Evolutionary conservation across 1,284 basidiomycete genomes (phyloP), one percentile per base, ranked within the genome.

Genomic region (Cerrena zonata): DNA sequence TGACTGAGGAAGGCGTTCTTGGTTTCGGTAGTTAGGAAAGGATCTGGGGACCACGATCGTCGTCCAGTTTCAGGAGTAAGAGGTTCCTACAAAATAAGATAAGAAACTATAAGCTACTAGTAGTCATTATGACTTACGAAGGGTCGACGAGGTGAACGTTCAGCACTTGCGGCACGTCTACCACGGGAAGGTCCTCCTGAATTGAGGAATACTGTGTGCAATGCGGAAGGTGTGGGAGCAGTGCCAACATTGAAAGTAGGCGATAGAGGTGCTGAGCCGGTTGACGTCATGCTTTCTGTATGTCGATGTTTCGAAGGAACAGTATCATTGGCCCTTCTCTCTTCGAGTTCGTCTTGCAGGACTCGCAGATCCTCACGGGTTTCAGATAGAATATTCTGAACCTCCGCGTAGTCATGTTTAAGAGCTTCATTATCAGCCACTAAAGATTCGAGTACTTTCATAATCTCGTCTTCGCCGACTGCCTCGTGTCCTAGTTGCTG

Each of bases 401-500:
- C 68, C 62, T 94, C 90, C 3, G 79, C 76, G 51, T 89, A 89
- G 60, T 92, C 89, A 26, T 80, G 81, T 66, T 90, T 89, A 52
- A 94, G 69, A 24, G 76, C 75, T 57, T 93, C 88, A 60, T 93
- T 94, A 61, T 91, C 86, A 25, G 83, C 80, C 7, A 93, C 89
- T 13, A 94, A 72, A 12, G 85, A 82, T 63, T 92, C 89, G 5
- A 94, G 71, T 4, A 91, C 80, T 51, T 78, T 74, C 27, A 76
- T 80, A 12, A 88, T 68, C 61, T 88, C 86, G 15, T 74, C 65
- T 51, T 82, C 74, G 37, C 80, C 79, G 23, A 67, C 61, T 15
- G 72, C 61, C 7, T 73, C 67, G 42, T 69, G 67, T 12, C 75
- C 72, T 11, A 73, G 56, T 63, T 79, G 70, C 18, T n/a, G 39